These are phyloP conservation scores for Russula dissimulans DNA, from an alignment of 768 basidiomycete species.

Conservation along the genomic window DNA sequence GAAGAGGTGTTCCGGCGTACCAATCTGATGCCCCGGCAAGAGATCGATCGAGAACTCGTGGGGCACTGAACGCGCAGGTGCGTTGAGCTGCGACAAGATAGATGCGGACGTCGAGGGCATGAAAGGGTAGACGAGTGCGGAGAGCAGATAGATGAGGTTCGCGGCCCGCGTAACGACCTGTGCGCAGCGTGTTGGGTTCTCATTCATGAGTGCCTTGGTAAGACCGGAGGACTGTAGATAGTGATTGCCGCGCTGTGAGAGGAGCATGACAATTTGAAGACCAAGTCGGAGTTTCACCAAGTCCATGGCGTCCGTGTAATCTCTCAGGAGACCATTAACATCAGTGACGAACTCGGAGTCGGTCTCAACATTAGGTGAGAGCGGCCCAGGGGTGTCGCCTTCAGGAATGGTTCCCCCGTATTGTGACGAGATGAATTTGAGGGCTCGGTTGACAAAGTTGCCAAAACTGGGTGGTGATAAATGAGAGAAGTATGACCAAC, in stretches of 20 bases:
- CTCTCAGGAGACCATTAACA: slow-evolving; percentile 67
- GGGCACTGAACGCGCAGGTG: slow-evolving; percentile 75
- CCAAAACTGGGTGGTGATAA: slow-evolving; percentile 54
- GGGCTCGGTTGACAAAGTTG: slow-evolving; percentile 90
- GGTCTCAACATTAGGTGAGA: slow-evolving; percentile 54
- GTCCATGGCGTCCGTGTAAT: slow-evolving; percentile 86
- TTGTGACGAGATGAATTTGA: slow-evolving; percentile 88
- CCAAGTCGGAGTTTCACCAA: slow-evolving; percentile 82
- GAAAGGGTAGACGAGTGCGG: slow-evolving; percentile 84
- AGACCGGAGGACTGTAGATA: slow-evolving; percentile 92
- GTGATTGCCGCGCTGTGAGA: slow-evolving; percentile 83
- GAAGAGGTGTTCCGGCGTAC: slow-evolving; percentile 84
- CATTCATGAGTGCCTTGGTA: slow-evolving; percentile 78
- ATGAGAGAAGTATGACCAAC: no score
- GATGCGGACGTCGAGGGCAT: slow-evolving; percentile 85
- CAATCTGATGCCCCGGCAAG: slow-evolving; percentile 76
- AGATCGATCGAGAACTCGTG: slow-evolving; percentile 69
- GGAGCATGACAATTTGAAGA: slow-evolving; percentile 79
- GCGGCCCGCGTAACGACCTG: slow-evolving; percentile 83
- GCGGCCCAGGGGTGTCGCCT: slow-evolving; percentile 59
- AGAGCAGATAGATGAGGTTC: slow-evolving; percentile 88
- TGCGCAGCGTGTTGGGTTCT: slow-evolving; percentile 77
- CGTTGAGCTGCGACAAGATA: slow-evolving; percentile 82
- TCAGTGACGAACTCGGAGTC: slow-evolving; percentile 73
- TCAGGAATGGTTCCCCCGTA: slow-evolving; percentile 77